phyloP scores from a whole-genome alignment of 768 basidiomycete species.

The Cyclocybe aegerita region DNA sequence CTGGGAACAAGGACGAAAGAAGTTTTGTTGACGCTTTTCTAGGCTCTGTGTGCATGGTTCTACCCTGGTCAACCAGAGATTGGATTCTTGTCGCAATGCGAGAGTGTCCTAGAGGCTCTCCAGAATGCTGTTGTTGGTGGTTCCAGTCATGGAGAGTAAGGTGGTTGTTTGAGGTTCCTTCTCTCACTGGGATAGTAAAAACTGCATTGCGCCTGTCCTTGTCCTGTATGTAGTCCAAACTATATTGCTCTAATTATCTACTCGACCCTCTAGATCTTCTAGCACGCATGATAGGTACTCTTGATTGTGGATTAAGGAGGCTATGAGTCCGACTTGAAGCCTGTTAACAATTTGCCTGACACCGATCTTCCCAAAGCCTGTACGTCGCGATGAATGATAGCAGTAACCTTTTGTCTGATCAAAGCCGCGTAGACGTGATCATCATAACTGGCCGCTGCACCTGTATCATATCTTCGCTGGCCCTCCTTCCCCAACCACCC shows the following conservation, averaged over 20 bases:
- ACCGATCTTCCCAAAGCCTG: constrained; percentile 52
- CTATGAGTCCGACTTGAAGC: constrained; percentile 1
- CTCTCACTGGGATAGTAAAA: too few species aligned
- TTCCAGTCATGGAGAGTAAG: too few species aligned
- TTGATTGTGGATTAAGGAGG: background rate
- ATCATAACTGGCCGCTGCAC: background rate
- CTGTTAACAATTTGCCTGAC: constrained; percentile 30
- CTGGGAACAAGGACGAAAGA: background rate
- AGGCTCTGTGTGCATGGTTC: constrained; percentile 70
- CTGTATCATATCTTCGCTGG: background rate
- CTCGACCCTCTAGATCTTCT: background rate
- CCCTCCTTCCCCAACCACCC: constrained; percentile 24
- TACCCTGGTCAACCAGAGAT: constrained; percentile 59
- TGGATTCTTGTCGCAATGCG: constrained; percentile 39
- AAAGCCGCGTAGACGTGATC: constrained; percentile 5
- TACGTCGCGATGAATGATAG: constrained; percentile 50
- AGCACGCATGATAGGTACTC: background rate
- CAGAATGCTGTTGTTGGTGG: constrained; percentile 11
- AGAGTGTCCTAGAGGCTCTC: constrained; percentile 36
- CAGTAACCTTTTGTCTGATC: constrained; percentile 55
- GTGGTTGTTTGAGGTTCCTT: too few species aligned
- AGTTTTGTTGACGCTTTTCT: background rate
- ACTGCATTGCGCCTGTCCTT: background rate
- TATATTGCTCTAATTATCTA: background rate
- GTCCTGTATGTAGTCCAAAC: background rate